A percentile compares a stretch with the other conserved stretches of the same genome.
Conservation (phyloP, 2,329 filamentous ascomycete genomes). For the Cladosporium sp. region DNA sequence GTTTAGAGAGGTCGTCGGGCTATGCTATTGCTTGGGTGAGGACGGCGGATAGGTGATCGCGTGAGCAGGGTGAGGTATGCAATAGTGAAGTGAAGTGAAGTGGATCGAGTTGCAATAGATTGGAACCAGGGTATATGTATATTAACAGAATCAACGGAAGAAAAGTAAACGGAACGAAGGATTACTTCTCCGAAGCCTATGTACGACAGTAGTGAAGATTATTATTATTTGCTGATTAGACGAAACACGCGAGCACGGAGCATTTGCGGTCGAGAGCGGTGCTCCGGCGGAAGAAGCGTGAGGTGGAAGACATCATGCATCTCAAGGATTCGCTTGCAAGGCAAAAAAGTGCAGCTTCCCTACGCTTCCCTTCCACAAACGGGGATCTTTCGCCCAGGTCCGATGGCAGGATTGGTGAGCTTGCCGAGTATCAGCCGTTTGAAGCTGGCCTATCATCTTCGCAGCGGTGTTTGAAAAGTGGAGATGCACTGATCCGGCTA, state of each 20-base stretch:
- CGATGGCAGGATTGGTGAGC: too few relatives aligned
- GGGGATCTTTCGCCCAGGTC: neutral
- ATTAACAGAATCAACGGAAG: neutral
- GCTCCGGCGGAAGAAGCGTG: neutral
- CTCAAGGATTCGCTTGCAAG: too few relatives aligned
- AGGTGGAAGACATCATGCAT: too few relatives aligned
- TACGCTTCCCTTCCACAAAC: too few relatives aligned
- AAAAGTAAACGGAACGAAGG: neutral
- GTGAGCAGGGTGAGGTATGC: neutral
- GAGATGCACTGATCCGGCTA: neutral
- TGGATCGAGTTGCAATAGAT: neutral
- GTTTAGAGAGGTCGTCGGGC: neutral
- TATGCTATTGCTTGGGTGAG: neutral
- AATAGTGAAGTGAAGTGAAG: too few relatives aligned
- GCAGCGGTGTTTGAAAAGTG: neutral
- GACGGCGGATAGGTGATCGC: too few relatives aligned
- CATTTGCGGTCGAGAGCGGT: conserved; percentile 6
- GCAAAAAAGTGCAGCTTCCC: neutral
- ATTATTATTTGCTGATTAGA: neutral
- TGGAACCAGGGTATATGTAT: neutral
- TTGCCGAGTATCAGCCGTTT: conserved; percentile 2
- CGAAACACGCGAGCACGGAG: conserved; percentile 2
- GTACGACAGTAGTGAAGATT: neutral
- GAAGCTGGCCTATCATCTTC: neutral
- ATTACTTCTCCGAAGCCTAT: neutral